Base-by-base conservation (phyloP, 306 rosid genomes). In the Castanopsis chinensis region DNA sequence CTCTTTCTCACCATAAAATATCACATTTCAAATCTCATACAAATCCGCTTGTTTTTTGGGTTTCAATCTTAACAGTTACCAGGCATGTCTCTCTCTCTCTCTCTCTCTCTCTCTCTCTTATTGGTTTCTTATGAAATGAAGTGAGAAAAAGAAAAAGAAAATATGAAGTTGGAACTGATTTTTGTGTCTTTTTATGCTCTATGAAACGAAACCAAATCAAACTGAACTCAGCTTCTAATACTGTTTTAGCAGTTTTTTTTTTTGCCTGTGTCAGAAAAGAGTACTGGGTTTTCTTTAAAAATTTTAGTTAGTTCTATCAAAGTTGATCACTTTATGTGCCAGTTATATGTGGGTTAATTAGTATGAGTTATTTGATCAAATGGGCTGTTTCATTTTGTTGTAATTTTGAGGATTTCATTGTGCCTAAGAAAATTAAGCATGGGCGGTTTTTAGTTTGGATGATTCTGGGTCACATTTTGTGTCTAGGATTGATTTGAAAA, bases 41-140 rank as follows among this genome's bases (percentile, higher is more conserved):
- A 71, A 85, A 82, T 90, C 84, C 68, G 73, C 77, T 73, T 78
- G 72, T 19, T 79, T 60, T 5, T 32, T 15, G 18, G 20, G 37
- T 33, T 33, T 33, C 78, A 19, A 10, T 78, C 79, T 73, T 8
- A 55, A 19, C 74, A 17, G 28, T 63, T 54, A 27, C 52, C 72
- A 70, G 79, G 86, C 57, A 70, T 69, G 74, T 82, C 72, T 83
- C 87, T 72, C 49, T 41, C 54, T 56, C 53, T 57, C 77, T 82
- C 56, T 67, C 52, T 55, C 53, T 52, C 17, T 60, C 18, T 27
- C 49, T 52, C 9, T 37, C 58, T 78, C 25, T 2, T 57, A 10
- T 56, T 55, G 56, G 2, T 43, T 56, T 18, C 33, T 43, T 43
- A 9, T 12, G 8, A 43, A 43, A 43, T 43, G 51, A 43, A 43